These are phyloP conservation scores for Heliamphora exappendiculata DNA, from an alignment of 148 eudicot species.

Conservation along the genomic window DNA sequence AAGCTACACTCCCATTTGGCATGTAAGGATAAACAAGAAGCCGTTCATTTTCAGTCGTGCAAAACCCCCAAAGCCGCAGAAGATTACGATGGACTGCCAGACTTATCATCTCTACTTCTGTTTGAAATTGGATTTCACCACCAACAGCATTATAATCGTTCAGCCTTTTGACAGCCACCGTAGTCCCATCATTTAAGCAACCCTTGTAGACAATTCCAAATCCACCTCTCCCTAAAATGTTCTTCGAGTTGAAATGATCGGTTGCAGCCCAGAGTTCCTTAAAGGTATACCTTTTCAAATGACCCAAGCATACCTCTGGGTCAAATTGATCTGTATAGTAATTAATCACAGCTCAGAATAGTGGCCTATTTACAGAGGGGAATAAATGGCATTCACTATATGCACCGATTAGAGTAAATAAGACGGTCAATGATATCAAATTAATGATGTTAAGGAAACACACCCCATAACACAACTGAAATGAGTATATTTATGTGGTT, in stretches of 20 bases:
- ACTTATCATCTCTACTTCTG: conserved; percentile 86
- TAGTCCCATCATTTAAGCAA: conserved; percentile 55
- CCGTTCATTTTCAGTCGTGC: conserved; percentile 72
- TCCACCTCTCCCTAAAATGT: conserved; percentile 82
- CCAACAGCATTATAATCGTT: conserved; percentile 61
- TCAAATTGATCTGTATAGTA: conserved; percentile 66
- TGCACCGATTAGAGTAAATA: neutral
- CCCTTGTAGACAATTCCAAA: conserved; percentile 88
- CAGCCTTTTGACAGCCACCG: conserved; percentile 83
- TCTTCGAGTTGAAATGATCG: conserved; percentile 66
- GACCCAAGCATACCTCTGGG: conserved; percentile 83
- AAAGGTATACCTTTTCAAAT: conserved; percentile 66
- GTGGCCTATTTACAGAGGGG: neutral
- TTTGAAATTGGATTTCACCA: conserved; percentile 84
- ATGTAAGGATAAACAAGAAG: conserved; percentile 84
- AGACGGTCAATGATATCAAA: neutral
- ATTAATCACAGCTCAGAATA: conserved; percentile 10
- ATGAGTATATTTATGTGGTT: neutral
- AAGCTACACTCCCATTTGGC: conserved; percentile 90
- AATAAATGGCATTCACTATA: neutral
- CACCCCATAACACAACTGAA: neutral
- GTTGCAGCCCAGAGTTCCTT: conserved; percentile 84
- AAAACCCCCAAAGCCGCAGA: conserved; percentile 77
- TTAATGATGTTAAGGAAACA: neutral
- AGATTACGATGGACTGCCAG: conserved; percentile 84